Conservation (phyloP, 176 grass and related monocot genomes). For the Phyllostachys edulis region DNA sequence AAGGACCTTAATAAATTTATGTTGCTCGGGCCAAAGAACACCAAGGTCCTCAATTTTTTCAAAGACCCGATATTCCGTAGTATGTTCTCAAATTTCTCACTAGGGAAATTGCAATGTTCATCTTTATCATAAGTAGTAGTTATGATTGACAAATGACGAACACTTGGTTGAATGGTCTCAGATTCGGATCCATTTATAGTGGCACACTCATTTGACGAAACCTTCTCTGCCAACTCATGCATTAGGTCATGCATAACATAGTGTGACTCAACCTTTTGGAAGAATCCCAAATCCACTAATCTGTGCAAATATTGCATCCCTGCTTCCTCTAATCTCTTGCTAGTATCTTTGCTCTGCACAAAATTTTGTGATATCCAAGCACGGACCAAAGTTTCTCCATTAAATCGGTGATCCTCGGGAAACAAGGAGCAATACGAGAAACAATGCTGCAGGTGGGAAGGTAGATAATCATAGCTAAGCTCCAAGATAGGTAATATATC, state of each 20-base stretch:
- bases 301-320: conserved; percentile 1
- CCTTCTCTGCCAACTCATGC: conserved; percentile 21
- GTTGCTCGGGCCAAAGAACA: background rate
- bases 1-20: background rate
- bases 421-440: conserved; percentile 21
- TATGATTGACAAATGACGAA: conserved; percentile 33
- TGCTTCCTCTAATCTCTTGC: conserved; percentile 8
- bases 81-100: background rate
- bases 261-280: background rate
- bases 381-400: background rate
- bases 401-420: conserved; percentile 19
- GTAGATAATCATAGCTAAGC: conserved; percentile 30
- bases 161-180: too few relatives aligned
- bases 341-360: background rate
- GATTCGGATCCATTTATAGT: background rate
- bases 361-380: conserved; percentile 52
- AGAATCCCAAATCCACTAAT: conserved; percentile 10
- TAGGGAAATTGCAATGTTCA: background rate
- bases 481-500: conserved; percentile 11
- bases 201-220: conserved; percentile 16
- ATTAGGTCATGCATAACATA: conserved; percentile 42
- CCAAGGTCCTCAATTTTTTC: conserved; percentile 32
- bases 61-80: background rate
- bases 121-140: background rate
- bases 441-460: background rate